Percentiles rank a stretch among this genome's conserved stretches.
phyloP scores from a whole-genome alignment of 164 flowering plant genomes.

The Sextonia rubra region DNA sequence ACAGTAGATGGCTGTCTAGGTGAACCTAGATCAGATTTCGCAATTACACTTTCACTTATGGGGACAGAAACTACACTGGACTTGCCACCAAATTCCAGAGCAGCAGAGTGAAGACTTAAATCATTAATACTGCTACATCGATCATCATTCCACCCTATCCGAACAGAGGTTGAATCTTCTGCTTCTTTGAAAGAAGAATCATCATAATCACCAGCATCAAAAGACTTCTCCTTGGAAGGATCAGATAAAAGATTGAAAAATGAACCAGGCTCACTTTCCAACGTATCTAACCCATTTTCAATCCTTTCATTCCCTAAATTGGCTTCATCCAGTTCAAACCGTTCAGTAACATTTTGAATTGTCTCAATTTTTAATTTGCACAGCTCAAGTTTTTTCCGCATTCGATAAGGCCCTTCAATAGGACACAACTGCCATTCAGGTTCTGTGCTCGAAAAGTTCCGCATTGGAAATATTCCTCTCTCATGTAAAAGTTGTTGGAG shows the following conservation, averaged over 20 bases:
- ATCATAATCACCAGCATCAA: constrained; percentile 43
- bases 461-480: constrained; percentile 78
- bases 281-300: constrained; percentile 42
- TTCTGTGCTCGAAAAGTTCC: constrained; percentile 45
- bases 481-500: constrained; percentile 98
- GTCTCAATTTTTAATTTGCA: constrained; percentile 67
- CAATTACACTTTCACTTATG: constrained; percentile 51
- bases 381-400: constrained; percentile 97
- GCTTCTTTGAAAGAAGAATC: constrained; percentile 51
- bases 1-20: constrained; percentile 64
- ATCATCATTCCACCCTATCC: constrained; percentile 77
- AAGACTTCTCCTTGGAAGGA: constrained; percentile 33
- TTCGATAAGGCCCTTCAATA: constrained; percentile 97
- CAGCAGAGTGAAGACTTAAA: constrained; percentile 92
- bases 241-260: constrained; percentile 51
- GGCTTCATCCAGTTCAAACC: constrained; percentile 38
- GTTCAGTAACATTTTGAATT: constrained; percentile 57
- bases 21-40: constrained; percentile 72
- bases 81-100: constrained; percentile 67
- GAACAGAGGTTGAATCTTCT: constrained; percentile 48
- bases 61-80: constrained; percentile 71
- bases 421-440: constrained; percentile 98
- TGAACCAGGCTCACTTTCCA: constrained; percentile 54
- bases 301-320: constrained; percentile 42
- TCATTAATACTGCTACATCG: constrained; percentile 77